Percentiles rank a stretch among this genome's conserved stretches.
Evolutionary conservation across 768 basidiomycete genomes (phyloP).

Genomic region (Leucocoprinus sp.): DNA sequence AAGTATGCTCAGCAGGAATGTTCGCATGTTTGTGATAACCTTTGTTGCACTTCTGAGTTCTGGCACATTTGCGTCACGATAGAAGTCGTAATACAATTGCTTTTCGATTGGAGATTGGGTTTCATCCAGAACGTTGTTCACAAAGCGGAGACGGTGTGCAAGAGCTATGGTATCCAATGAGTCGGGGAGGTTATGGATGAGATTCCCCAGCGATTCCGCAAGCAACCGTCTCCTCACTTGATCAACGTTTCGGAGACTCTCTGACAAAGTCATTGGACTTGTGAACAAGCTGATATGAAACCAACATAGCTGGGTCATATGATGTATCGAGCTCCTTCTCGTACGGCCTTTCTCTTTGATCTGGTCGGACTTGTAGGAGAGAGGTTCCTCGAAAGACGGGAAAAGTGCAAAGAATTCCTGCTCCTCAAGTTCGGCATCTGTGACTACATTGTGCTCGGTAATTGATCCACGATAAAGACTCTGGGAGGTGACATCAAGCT

Average conservation of each 20-base stretch:
- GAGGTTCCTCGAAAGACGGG: slow-evolving; percentile 67
- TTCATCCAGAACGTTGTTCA: background rate
- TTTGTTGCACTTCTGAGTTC: slow-evolving; percentile 58
- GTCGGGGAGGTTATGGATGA: slow-evolving; percentile 22
- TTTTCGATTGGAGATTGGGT: slow-evolving; percentile 10
- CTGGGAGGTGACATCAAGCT: slow-evolving; percentile 52
- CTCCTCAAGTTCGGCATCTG: slow-evolving; percentile 74
- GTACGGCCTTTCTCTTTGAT: slow-evolving; percentile 11
- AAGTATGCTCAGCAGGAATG: slow-evolving; percentile 48
- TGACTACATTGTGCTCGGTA: slow-evolving; percentile 41
- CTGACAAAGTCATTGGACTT: background rate
- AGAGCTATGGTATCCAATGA: slow-evolving; percentile 32
- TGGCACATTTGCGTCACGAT: slow-evolving; percentile 63
- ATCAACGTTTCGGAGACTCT: background rate
- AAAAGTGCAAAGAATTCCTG: slow-evolving; percentile 80
- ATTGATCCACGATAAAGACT: slow-evolving; percentile 70
- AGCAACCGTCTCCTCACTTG: slow-evolving; percentile 2
- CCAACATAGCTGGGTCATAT: slow-evolving; percentile 32
- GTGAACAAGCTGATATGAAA: slow-evolving; percentile 42
- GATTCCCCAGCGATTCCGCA: background rate
- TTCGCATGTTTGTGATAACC: slow-evolving; percentile 41
- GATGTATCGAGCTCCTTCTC: slow-evolving; percentile 20
- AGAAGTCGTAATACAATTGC: slow-evolving; percentile 53
- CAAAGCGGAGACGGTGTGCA: slow-evolving; percentile 7
- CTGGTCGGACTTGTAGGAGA: slow-evolving; percentile 23